A percentile compares a stretch with the other conserved stretches of the same genome.
Conservation (phyloP, 2,329 filamentous ascomycete genomes). For the Arthrinium phaeospermum region DNA sequence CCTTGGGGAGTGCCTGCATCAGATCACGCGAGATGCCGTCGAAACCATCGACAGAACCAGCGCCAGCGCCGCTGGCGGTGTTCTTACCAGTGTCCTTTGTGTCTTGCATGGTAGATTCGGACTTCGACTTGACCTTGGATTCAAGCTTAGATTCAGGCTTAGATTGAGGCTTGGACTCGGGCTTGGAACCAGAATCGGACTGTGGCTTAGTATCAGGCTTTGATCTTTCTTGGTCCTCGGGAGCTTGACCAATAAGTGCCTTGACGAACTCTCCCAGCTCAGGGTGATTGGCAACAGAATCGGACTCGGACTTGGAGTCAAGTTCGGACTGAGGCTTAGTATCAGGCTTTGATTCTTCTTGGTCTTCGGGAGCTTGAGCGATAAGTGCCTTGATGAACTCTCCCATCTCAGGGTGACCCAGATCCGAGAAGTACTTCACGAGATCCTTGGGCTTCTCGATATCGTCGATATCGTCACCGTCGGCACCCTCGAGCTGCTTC, state of each 20-base stretch:
- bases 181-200: neutral
- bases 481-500: neutral
- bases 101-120: constrained; percentile 21
- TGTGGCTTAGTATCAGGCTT: too few species aligned
- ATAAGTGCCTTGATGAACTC: constrained; percentile 34
- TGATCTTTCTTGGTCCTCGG: too few species aligned
- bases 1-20: constrained; percentile 26
- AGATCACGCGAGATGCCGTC: constrained; percentile 12
- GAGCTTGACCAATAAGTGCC: too few species aligned
- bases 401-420: constrained; percentile 38
- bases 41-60: neutral
- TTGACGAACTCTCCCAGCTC: neutral
- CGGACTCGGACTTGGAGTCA: neutral
- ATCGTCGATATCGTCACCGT: neutral
- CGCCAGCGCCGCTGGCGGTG: neutral
- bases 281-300: neutral
- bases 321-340: neutral
- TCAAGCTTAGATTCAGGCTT: neutral
- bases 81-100: neutral
- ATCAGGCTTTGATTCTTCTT: neutral
- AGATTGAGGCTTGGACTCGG: neutral
- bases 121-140: neutral
- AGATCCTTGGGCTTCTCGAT: constrained; percentile 24
- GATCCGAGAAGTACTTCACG: constrained; percentile 36
- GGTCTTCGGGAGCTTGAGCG: constrained; percentile 22